Conservation (phyloP, 108 stramenopile species). For the Pseudonitzschia delicatissima region DNA sequence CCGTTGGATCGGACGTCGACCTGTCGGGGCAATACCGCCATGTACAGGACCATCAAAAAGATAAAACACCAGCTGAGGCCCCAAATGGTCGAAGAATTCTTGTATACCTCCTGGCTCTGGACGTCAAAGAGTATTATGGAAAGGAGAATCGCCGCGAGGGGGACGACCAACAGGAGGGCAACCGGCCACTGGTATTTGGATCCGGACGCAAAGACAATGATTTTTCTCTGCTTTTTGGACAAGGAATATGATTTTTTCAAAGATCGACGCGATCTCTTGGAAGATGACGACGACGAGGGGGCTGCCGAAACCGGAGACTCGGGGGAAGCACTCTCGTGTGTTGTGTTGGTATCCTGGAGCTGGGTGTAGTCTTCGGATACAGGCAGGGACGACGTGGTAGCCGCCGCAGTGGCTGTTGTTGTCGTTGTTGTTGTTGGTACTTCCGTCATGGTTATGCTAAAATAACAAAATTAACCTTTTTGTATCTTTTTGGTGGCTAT, state of each 20-base stretch:
- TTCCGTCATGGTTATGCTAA: background rate
- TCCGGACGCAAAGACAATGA: constrained; percentile 17
- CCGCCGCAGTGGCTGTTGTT: background rate
- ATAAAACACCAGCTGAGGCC: constrained; percentile 22
- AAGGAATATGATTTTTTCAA: constrained; percentile 2
- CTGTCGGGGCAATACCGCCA: constrained; percentile 22
- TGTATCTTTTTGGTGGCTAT: too few species aligned
- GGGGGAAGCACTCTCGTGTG: background rate
- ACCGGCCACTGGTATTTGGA: constrained; percentile 19
- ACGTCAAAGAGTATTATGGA: constrained; percentile 9
- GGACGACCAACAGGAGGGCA: background rate
- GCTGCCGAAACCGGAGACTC: background rate
- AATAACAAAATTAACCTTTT: background rate
- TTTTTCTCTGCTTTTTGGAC: background rate
- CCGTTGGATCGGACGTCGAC: constrained; percentile 34
- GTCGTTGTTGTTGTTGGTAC: background rate
- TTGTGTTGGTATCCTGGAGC: background rate
- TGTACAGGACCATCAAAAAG: constrained; percentile 11
- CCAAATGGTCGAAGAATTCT: constrained; percentile 22
- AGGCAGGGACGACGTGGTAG: background rate
- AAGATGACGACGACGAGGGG: background rate
- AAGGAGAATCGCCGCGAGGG: constrained; percentile 12
- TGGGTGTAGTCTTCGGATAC: background rate
- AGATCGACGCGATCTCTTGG: background rate
- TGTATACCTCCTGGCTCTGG: constrained; percentile 3